Conservation (phyloP, 805 yeast species). For the Candida awuae region DNA sequence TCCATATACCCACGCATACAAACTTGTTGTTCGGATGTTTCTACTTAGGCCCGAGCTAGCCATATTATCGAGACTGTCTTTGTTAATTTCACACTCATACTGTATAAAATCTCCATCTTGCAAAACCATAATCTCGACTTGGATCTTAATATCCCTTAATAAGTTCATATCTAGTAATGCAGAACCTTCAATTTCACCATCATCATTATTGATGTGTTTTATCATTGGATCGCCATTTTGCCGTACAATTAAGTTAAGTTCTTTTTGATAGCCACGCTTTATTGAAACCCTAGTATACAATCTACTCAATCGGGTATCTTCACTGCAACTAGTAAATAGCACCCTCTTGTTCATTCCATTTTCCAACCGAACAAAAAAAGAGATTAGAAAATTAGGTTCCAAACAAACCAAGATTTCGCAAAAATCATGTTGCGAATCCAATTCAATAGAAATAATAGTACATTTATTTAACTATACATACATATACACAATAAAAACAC, state of each 20-base stretch:
- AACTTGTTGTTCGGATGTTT: not conserved
- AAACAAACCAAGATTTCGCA: not conserved
- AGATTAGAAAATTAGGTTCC: no score
- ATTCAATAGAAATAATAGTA: no score
- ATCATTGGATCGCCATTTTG: not conserved
- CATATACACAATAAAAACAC: not conserved
- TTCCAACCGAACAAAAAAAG: no score
- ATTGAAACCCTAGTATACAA: not conserved
- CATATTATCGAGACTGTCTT: not conserved
- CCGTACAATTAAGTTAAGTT: not conserved
- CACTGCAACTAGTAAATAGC: not conserved
- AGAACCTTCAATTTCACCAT: no score
- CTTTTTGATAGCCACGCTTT: not conserved
- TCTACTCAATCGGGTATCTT: not conserved
- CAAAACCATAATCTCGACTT: slow-evolving; percentile 3
- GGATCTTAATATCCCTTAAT: not conserved
- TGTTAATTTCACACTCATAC: not conserved
- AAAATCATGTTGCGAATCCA: no score
- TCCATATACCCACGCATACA: slow-evolving; percentile 7
- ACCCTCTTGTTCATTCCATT: not conserved
- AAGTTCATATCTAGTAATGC: not conserved
- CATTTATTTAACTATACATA: not conserved
- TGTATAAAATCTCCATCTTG: slow-evolving; percentile 6
- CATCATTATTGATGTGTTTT: not conserved
- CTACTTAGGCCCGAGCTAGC: not conserved